Base-by-base conservation (phyloP, 1,284 basidiomycete genomes). In the Sporisorium iseilematis-ciliati region DNA sequence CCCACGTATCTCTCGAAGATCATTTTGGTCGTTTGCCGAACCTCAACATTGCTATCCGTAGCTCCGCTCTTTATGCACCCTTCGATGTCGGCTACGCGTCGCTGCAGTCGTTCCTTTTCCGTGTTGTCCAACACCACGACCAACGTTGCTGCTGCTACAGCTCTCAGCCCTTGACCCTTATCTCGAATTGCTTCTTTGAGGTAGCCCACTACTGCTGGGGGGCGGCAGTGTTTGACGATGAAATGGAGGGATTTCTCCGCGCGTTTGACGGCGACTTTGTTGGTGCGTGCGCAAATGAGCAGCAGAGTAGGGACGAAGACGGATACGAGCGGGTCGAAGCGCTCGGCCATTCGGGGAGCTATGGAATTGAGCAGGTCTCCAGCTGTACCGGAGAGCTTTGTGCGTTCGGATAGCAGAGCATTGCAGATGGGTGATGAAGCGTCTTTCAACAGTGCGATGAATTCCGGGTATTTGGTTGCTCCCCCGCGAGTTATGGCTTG, bases 221-320 rank as follows among this genome's bases (percentile, higher is more conserved):
- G 72, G 1, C 78, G 85, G 70, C 87, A 88, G 71, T 87, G 82
- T 5, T 84, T 78, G 31, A 88, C 84, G 55, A 88, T 87, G 10
- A 86, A 85, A 7, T 81, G 61, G 2, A 88, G 77, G 35, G 85
- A 85, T 69, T 86, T 87, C 50, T 88, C 87, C 0, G 87, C 86
- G 18, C 88, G 81, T 51, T 86, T 86, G 12, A 87, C 75, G 35
- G 86, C 86, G 8, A 88, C 86, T 74, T 88, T 88, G 82, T 88
- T 88, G 0, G 88, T 87, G 35, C 87, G 78, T 1, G 86, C 86
- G 53, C 88, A 86, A 38, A 88, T 85, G 20, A 82, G 76, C 51
- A 88, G 71, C 5, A 88, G 75, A 0, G 87, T 84, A 16, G 87
- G 87, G 12, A 88, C 71, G 72, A 87, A 88, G 33, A 87, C 75